Conservation (phyloP, 2,329 filamentous ascomycete species). For the Zymoseptoria crescenta region DNA sequence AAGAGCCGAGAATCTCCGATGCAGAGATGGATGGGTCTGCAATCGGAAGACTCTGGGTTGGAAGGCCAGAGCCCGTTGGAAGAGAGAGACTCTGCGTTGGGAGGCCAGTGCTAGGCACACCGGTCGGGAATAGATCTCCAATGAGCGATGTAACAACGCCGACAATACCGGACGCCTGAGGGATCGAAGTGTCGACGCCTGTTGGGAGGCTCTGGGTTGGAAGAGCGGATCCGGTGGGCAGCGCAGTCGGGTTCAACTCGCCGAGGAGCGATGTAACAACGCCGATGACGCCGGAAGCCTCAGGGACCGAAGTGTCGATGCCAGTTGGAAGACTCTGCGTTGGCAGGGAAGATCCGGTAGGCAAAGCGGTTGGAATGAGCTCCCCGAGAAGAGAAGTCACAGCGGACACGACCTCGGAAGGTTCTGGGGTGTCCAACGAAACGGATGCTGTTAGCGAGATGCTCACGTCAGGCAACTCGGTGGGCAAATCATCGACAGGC, state of each 20-base stretch:
- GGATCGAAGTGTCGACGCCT: not conserved
- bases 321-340: too few species aligned
- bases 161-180: too few species aligned
- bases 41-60: too few species aligned
- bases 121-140: not conserved
- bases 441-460: too few species aligned
- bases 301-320: not conserved
- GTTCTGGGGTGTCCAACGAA: too few species aligned
- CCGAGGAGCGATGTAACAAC: not conserved
- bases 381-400: too few species aligned
- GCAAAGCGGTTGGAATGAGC: too few species aligned
- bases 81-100: not conserved
- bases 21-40: not conserved
- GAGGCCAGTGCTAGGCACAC: not conserved
- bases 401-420: too few species aligned
- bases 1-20: not conserved
- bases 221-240: not conserved
- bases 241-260: not conserved
- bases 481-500: too few species aligned
- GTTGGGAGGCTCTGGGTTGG: not conserved
- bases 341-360: too few species aligned
- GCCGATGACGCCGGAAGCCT: not conserved
- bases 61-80: too few species aligned
- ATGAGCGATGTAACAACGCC: not conserved
- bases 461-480: too few species aligned